Evolutionary conservation across 1,139 yeast genomes (phyloP), one percentile per base, ranked within the genome.

Genomic region (Maudiozyma humilis): DNA sequence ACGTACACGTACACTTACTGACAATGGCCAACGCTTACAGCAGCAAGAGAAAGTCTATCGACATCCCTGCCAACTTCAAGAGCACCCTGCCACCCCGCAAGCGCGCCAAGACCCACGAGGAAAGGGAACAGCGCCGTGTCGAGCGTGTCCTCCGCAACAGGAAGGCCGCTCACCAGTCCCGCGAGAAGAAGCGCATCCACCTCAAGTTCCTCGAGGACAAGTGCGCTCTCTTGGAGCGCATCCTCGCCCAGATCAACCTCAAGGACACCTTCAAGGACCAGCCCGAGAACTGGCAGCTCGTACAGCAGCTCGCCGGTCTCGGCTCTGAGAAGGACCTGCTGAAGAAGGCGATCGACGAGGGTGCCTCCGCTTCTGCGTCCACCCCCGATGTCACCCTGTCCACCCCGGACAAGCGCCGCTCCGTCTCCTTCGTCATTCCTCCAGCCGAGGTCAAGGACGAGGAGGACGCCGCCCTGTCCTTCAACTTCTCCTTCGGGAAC

Each of bases 111-210:
- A 91, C 98, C 36, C 79, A 85, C 57, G 96, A 89, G 66, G 98
- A 91, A 68, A 91, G 89, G 69, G 97, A 91, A 66, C 96, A 89
- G 67, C 82, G 98, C 51, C 76, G 96, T 44, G 79, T 89, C 43
- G 97, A 91, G 67, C 73, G 98, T 47, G 88, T 91, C 45, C 72
- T 91, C 62, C 77, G 98, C 62, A 91, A 91, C 65, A 78, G 98
- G 59, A 83, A 91, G 62, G 97, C 98, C 19, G 98, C 98, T 38
- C 97, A 91, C 63, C 95, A 95, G 40, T 85, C 95, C 29, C 78
- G 98, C 53, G 98, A 91, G 63, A 89, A 89, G 78, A 91, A 91
- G 76, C 78, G 97, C 61, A 79, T 81, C 62, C 95, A 89, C 63
- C 83, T 91, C 49, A 95, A 88, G 64, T 80, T 79, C 53, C 73